These are phyloP conservation scores for Periglandula ipomoeae DNA, from an alignment of 2,329 filamentous ascomycete genomes.

Conservation along the genomic window DNA sequence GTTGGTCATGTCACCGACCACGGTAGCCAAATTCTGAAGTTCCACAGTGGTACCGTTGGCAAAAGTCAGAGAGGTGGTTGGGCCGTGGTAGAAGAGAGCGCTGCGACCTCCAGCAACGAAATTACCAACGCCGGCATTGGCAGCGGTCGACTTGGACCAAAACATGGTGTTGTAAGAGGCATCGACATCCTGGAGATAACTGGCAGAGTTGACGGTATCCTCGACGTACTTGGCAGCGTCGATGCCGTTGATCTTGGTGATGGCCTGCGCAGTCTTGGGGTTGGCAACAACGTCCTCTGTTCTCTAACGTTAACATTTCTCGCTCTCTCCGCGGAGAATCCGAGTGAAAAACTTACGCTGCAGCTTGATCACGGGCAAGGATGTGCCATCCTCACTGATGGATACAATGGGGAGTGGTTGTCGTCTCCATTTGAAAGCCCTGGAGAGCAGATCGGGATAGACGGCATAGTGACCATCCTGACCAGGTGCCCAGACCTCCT, in stretches of 20 bases:
- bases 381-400: conserved; percentile 22
- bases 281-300: conserved; percentile 14
- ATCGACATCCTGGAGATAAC: conserved; percentile 17
- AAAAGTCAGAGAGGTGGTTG: conserved; percentile 26
- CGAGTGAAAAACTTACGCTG: conserved; percentile 11
- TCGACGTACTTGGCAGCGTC: conserved; percentile 15
- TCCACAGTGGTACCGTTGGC: conserved; percentile 24
- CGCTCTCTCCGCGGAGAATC: too few species aligned
- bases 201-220: conserved; percentile 12
- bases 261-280: conserved; percentile 12
- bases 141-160: conserved; percentile 15
- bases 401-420: conserved; percentile 28
- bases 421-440: conserved; percentile 10
- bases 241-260: conserved; percentile 20
- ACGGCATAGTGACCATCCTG: conserved; percentile 55
- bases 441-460: conserved; percentile 10
- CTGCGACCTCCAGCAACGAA: conserved; percentile 23
- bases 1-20: conserved; percentile 19
- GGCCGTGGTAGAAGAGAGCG: conserved; percentile 19
- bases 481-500: conserved; percentile 35
- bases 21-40: conserved; percentile 21
- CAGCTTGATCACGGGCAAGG: conserved; percentile 14
- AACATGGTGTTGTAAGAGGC: conserved; percentile 31
- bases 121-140: conserved; percentile 15
- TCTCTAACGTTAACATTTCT: background rate